phyloP scores from a whole-genome alignment of 108 stramenopile genomes.

The Mediolabrus comicus region DNA sequence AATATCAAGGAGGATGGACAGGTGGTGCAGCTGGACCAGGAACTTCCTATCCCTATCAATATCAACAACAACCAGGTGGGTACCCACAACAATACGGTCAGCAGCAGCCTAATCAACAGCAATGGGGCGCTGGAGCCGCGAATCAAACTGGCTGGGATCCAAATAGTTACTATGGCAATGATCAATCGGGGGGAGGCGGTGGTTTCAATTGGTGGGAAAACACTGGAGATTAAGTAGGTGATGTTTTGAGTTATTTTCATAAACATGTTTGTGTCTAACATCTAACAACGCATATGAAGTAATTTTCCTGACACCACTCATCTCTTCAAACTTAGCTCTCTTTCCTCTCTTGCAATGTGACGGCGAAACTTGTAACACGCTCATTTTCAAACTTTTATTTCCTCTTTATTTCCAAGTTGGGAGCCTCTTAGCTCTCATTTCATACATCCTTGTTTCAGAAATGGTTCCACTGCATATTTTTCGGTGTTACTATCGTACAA shows the following conservation, averaged over 20 bases:
- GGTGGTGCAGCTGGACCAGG: not conserved
- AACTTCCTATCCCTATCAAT: slow-evolving; percentile 7
- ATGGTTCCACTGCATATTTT: too few relatives aligned
- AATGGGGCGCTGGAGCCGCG: slow-evolving; percentile 32
- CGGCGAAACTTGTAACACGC: not conserved
- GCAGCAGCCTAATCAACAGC: slow-evolving; percentile 55
- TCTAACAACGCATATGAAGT: not conserved
- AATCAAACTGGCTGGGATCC: slow-evolving; percentile 67
- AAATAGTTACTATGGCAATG: slow-evolving; percentile 61
- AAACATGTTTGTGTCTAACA: not conserved
- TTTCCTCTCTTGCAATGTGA: not conserved
- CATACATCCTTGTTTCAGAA: too few relatives aligned
- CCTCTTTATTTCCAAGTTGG: too few relatives aligned
- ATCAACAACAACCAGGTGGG: slow-evolving; percentile 16
- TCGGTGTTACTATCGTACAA: too few relatives aligned
- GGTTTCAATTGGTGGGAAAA: slow-evolving; percentile 92
- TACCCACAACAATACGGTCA: slow-evolving; percentile 25
- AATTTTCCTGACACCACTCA: not conserved
- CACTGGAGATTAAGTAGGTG: not conserved
- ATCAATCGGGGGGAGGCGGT: slow-evolving; percentile 53
- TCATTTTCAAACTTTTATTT: too few relatives aligned
- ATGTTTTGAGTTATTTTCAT: slow-evolving; percentile 4
- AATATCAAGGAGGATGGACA: slow-evolving; percentile 35
- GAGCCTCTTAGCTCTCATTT: too few relatives aligned
- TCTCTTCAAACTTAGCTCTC: not conserved